phyloP scores from a whole-genome alignment of 352 stramenopile species.

The Phytopythium cucurbitacearum region DNA sequence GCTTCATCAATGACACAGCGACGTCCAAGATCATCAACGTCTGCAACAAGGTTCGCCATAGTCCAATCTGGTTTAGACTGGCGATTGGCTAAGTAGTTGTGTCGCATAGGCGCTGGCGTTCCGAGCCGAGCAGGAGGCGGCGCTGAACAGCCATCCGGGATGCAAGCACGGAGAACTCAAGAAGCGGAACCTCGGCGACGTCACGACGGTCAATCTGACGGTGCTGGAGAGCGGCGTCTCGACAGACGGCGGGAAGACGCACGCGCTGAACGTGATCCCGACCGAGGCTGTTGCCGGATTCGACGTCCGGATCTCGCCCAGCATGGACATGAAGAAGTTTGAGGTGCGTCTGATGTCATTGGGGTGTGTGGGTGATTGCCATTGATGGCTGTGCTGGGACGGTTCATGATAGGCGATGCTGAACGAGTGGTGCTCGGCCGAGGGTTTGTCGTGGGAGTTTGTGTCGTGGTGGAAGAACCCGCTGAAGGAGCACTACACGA shows the following conservation, averaged over 20 bases:
- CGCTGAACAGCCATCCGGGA: conserved; percentile 60
- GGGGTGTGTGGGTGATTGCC: too few relatives aligned
- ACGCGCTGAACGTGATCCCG: conserved; percentile 93
- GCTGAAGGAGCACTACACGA: conserved; percentile 19
- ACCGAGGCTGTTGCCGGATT: conserved; percentile 88
- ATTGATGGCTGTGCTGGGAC: not conserved
- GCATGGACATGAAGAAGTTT: conserved; percentile 84
- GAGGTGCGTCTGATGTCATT: conserved; percentile 9
- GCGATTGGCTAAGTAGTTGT: not conserved
- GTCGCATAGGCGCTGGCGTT: conserved; percentile 70
- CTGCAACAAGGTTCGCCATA: conserved; percentile 53
- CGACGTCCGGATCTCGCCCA: conserved; percentile 94
- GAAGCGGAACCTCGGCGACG: conserved; percentile 91
- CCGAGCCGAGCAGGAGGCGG: conserved; percentile 83
- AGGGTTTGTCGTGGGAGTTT: not conserved
- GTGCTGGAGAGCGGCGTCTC: conserved; percentile 89
- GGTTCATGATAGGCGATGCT: not conserved
- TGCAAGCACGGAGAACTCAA: conserved; percentile 91
- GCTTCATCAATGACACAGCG: conserved; percentile 94
- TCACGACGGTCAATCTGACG: conserved; percentile 95
- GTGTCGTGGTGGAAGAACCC: not conserved
- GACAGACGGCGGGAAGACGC: conserved; percentile 53
- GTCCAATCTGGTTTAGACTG: not conserved
- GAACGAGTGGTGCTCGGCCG: not conserved
- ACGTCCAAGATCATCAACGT: conserved; percentile 92